These are phyloP conservation scores for Magnaporthiopsis poae DNA, from an alignment of 2,329 filamentous ascomycete genomes.

Conservation along the genomic window DNA sequence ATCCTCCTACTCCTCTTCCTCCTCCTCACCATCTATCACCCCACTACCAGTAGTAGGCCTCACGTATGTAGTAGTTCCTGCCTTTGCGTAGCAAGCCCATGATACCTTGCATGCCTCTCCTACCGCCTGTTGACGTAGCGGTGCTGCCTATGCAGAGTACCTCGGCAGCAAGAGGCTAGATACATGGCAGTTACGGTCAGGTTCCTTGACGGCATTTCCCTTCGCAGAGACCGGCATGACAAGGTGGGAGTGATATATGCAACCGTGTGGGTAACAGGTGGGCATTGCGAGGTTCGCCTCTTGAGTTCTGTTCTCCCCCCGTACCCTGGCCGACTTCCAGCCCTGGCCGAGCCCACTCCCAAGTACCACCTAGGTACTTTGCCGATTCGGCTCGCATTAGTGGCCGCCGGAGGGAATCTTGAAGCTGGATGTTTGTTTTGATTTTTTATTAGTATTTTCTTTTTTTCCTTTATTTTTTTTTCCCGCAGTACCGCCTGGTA, in stretches of 20 bases:
- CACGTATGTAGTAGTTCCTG: no score
- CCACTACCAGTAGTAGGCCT: no score
- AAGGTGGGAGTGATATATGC: slow-evolving; percentile 6
- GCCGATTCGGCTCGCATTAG: slow-evolving; percentile 30
- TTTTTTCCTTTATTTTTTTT: no score
- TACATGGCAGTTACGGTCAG: neutral
- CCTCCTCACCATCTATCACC: no score
- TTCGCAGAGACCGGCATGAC: slow-evolving; percentile 2
- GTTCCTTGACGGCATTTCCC: slow-evolving; percentile 5
- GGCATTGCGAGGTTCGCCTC: neutral
- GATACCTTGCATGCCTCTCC: no score
- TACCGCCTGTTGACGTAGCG: no score
- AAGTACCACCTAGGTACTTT: slow-evolving; percentile 21
- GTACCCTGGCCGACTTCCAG: neutral
- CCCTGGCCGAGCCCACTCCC: slow-evolving; percentile 13
- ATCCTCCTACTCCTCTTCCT: no score
- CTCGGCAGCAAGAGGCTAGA: neutral
- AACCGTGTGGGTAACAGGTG: slow-evolving; percentile 5
- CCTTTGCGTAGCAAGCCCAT: no score
- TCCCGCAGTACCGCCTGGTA: neutral
- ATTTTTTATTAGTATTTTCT: neutral
- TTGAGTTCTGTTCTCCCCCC: neutral
- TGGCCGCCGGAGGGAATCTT: slow-evolving; percentile 23
- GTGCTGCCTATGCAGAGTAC: neutral
- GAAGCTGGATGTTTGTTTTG: slow-evolving; percentile 2